These are phyloP conservation scores for Bimuria novae-zelandiae DNA, from an alignment of 2,329 filamentous ascomycete genomes.

Conservation along the genomic window DNA sequence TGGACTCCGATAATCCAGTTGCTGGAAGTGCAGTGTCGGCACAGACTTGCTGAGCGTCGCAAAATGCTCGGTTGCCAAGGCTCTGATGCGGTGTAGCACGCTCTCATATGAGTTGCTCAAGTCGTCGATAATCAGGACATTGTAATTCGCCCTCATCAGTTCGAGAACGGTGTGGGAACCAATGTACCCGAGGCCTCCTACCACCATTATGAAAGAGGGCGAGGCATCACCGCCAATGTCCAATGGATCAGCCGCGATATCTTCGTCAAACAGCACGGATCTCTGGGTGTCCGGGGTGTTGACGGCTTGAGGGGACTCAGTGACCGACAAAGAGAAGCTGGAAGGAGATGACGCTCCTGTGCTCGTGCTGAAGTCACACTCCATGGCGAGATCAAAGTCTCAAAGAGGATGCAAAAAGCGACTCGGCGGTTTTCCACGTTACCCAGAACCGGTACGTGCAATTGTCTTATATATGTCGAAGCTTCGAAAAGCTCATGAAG, in stretches of 20 bases:
- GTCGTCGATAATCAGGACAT: constrained; percentile 55
- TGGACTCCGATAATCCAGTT: constrained; percentile 54
- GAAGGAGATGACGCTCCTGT: constrained; percentile 35
- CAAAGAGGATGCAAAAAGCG: constrained; percentile 14
- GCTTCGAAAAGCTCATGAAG: constrained; percentile 23
- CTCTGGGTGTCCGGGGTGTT: constrained; percentile 53
- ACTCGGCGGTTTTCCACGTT: constrained; percentile 19
- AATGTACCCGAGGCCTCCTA: constrained; percentile 61
- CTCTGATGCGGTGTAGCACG: constrained; percentile 44
- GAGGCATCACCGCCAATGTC: constrained; percentile 43
- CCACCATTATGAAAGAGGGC: constrained; percentile 55
- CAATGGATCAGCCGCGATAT: constrained; percentile 49
- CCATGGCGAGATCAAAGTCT: constrained; percentile 24
- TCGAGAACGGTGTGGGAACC: constrained; percentile 61
- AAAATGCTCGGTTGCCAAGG: constrained; percentile 46
- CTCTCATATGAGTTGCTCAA: constrained; percentile 52
- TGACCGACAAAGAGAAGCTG: constrained; percentile 32
- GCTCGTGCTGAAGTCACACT: constrained; percentile 24
- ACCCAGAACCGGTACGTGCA: constrained; percentile 29
- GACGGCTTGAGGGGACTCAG: constrained; percentile 30
- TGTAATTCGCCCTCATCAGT: constrained; percentile 59
- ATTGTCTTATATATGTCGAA: constrained; percentile 42
- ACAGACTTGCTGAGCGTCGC: constrained; percentile 45
- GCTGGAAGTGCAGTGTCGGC: constrained; percentile 53
- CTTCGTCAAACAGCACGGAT: constrained; percentile 55